A percentile compares a stretch with the other conserved stretches of the same genome.
These are phyloP conservation scores for Astrothelium macrocarpum DNA, from an alignment of 495 filamentous ascomycete genomes.

Conservation along the genomic window DNA sequence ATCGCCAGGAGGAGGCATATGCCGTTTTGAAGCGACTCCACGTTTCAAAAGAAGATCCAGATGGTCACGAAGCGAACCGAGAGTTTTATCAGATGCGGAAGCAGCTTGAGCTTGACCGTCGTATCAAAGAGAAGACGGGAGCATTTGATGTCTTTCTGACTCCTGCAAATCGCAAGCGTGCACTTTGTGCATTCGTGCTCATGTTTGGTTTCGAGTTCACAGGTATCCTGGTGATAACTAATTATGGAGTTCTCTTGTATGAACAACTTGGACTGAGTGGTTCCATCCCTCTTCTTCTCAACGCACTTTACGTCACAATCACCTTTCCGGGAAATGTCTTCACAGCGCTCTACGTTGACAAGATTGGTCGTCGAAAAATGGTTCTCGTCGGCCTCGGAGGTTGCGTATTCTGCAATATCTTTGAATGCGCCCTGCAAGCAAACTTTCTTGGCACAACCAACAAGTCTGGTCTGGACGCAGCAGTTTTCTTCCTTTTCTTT, in stretches of 20 bases:
- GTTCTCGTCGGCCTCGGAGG: conserved; percentile 17
- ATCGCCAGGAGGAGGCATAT: conserved; percentile 20
- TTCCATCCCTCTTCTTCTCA: conserved; percentile 21
- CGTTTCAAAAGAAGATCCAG: conserved; percentile 7
- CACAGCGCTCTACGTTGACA: conserved; percentile 19
- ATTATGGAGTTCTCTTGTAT: conserved; percentile 20
- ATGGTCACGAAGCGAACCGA: conserved; percentile 11
- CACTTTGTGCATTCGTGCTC: conserved; percentile 14
- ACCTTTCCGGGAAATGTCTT: conserved; percentile 23
- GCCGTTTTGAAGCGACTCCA: conserved; percentile 16
- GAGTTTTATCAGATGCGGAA: conserved; percentile 24
- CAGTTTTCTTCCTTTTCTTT: conserved; percentile 23
- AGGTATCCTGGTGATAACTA: conserved; percentile 22
- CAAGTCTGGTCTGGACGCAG: conserved; percentile 19
- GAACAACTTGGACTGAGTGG: conserved; percentile 14
- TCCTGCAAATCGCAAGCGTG: conserved; percentile 16
- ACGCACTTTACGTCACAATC: conserved; percentile 17
- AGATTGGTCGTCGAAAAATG: conserved; percentile 16
- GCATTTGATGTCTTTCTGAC: conserved; percentile 21
- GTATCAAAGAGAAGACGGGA: conserved; percentile 15
- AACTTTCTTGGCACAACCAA: conserved; percentile 14
- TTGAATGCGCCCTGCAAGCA: conserved; percentile 18
- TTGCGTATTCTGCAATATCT: conserved; percentile 12
- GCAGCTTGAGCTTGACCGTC: conserved; percentile 21
- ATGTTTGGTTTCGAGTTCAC: conserved; percentile 21